Percentiles rank a stretch among this genome's conserved stretches.
These are phyloP conservation scores for Gaeumannomyces tritici DNA, from an alignment of 2,329 filamentous ascomycete genomes.

Conservation along the genomic window DNA sequence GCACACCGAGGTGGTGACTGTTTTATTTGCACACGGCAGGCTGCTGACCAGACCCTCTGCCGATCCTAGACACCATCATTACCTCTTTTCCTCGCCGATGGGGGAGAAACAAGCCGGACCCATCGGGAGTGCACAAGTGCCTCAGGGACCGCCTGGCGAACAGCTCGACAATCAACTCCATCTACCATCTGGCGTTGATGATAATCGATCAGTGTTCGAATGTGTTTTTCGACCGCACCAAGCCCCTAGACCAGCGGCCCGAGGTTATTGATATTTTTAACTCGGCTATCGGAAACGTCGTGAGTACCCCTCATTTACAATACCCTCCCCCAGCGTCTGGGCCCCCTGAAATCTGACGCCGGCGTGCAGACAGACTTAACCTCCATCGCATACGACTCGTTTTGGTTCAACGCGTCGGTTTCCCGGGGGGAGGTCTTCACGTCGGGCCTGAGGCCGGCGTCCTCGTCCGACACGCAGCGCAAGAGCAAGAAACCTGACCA, in stretches of 20 bases:
- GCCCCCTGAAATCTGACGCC: too few relatives aligned
- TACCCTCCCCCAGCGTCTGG: too few relatives aligned
- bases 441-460: neutral
- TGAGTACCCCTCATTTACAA: neutral
- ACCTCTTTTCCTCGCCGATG: constrained; percentile 27
- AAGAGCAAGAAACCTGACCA: too few relatives aligned
- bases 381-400: neutral
- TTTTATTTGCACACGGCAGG: neutral
- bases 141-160: constrained; percentile 22
- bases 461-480: neutral
- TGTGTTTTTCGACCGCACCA: constrained; percentile 28
- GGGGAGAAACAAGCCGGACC: constrained; percentile 28
- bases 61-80: constrained; percentile 12
- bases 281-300: neutral
- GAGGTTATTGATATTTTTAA: constrained; percentile 20
- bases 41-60: neutral
- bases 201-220: constrained; percentile 31
- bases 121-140: constrained; percentile 28
- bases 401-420: neutral
- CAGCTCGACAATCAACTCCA: constrained; percentile 20
- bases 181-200: constrained; percentile 29
- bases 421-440: neutral
- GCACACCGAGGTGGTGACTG: too few relatives aligned
- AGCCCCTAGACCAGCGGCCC: constrained; percentile 17
- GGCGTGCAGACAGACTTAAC: neutral